These are phyloP conservation scores for Haplosporangium sp. DNA, from an alignment of 371 early-diverging fungal genomes.

Conservation along the genomic window DNA sequence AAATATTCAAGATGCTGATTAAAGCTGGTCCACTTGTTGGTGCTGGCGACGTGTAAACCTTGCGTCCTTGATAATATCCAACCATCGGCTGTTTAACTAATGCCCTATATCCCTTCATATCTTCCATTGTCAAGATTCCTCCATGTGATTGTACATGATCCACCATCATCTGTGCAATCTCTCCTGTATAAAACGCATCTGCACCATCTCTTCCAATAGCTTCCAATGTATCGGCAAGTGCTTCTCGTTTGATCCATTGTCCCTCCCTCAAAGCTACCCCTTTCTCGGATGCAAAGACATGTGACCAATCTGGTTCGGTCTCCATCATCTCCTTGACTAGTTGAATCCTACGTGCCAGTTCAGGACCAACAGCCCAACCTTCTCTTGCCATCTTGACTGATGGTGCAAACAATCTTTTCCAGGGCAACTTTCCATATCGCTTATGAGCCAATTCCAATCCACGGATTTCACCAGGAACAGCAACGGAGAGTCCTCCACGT, in stretches of 20 bases:
- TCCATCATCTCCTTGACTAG: conserved; percentile 55
- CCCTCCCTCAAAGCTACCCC: conserved; percentile 75
- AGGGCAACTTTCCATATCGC: conserved; percentile 83
- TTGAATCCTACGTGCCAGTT: conserved; percentile 69
- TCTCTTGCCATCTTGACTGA: conserved; percentile 82
- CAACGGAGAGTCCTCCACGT: conserved; percentile 87
- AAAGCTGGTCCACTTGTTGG: conserved; percentile 91
- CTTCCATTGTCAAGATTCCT: conserved; percentile 87
- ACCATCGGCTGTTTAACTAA: conserved; percentile 70
- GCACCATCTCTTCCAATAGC: conserved; percentile 86
- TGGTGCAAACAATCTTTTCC: conserved; percentile 89
- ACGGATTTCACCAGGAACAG: conserved; percentile 93
- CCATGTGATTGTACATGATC: conserved; percentile 73
- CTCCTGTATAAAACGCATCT: conserved; percentile 89
- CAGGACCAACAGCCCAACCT: conserved; percentile 79
- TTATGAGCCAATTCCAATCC: conserved; percentile 90
- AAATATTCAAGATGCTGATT: conserved; percentile 86
- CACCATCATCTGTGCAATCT: conserved; percentile 84
- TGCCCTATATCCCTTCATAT: conserved; percentile 80
- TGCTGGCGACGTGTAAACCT: conserved; percentile 69
- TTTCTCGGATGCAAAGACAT: conserved; percentile 70
- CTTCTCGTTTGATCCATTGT: conserved; percentile 78
- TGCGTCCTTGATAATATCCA: conserved; percentile 83
- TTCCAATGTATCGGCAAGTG: conserved; percentile 86
- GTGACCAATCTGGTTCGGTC: conserved; percentile 57